Evolutionary conservation across 2,329 filamentous ascomycete genomes (phyloP).

Genomic region (Trichoderma sp.): DNA sequence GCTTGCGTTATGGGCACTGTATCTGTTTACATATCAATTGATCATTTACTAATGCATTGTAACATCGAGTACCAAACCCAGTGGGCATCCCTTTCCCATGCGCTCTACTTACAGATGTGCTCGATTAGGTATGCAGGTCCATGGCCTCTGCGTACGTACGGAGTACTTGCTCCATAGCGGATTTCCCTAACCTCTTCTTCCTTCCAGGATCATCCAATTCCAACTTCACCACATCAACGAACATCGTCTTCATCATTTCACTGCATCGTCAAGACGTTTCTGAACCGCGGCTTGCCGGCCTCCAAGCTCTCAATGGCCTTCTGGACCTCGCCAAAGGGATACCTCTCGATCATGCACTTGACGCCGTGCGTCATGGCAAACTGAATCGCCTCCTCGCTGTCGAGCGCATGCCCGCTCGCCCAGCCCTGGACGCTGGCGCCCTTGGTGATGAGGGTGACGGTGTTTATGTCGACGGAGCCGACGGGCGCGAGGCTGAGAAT

Average conservation of each 20-base stretch:
- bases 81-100: too few relatives aligned
- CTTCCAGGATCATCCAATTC: neutral
- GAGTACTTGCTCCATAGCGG: too few relatives aligned
- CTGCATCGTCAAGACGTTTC: slow-evolving; percentile 49
- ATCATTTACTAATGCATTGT: too few relatives aligned
- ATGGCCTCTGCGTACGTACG: too few relatives aligned
- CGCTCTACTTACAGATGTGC: too few relatives aligned
- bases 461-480: slow-evolving; percentile 50
- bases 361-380: slow-evolving; percentile 65
- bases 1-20: too few relatives aligned
- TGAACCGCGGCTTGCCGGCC: slow-evolving; percentile 49
- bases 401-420: slow-evolving; percentile 63
- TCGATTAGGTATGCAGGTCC: too few relatives aligned
- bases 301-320: slow-evolving; percentile 49
- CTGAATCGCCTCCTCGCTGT: slow-evolving; percentile 66
- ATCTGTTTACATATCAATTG: too few relatives aligned
- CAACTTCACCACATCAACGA: neutral
- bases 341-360: slow-evolving; percentile 67
- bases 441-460: slow-evolving; percentile 46
- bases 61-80: too few relatives aligned
- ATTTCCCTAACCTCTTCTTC: neutral
- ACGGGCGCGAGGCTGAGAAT: slow-evolving; percentile 61
- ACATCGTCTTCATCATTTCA: slow-evolving; percentile 25
- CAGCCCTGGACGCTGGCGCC: slow-evolving; percentile 65
- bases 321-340: slow-evolving; percentile 55